These are phyloP conservation scores for Tagetes patula DNA, from an alignment of 129 eudicot species.

Conservation along the genomic window DNA sequence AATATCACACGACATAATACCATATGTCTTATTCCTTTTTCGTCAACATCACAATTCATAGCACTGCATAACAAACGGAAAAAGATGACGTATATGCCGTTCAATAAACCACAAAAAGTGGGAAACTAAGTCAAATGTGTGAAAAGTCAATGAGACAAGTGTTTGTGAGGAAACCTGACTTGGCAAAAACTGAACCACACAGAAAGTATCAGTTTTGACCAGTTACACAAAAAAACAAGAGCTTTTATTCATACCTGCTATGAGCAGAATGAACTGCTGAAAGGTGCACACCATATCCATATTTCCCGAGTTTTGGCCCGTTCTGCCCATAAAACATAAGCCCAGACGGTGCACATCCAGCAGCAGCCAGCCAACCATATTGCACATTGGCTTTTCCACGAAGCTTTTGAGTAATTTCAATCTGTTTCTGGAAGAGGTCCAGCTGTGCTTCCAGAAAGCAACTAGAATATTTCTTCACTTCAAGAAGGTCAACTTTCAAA, in stretches of 20 bases:
- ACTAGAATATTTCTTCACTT: slow-evolving; percentile 42
- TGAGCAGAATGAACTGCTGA: slow-evolving; percentile 63
- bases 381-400: slow-evolving; percentile 78
- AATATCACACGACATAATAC: slow-evolving; percentile 81
- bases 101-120: neutral
- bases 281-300: slow-evolving; percentile 74
- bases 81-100: neutral
- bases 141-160: neutral
- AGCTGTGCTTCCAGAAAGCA: slow-evolving; percentile 39
- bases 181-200: neutral
- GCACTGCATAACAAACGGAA: slow-evolving; percentile 46
- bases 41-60: slow-evolving; percentile 73
- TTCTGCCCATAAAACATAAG: slow-evolving; percentile 56
- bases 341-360: slow-evolving; percentile 40
- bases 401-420: slow-evolving; percentile 59
- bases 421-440: slow-evolving; percentile 77
- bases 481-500: slow-evolving; percentile 41
- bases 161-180: neutral
- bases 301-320: slow-evolving; percentile 45
- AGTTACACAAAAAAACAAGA: slow-evolving; percentile 11
- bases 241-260: slow-evolving; percentile 45
- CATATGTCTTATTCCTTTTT: slow-evolving; percentile 77
- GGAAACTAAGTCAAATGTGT: neutral
- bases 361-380: slow-evolving; percentile 78
- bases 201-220: neutral